These are phyloP conservation scores for Penicillium crystallinum DNA, from an alignment of 495 filamentous ascomycete species.

Conservation along the genomic window DNA sequence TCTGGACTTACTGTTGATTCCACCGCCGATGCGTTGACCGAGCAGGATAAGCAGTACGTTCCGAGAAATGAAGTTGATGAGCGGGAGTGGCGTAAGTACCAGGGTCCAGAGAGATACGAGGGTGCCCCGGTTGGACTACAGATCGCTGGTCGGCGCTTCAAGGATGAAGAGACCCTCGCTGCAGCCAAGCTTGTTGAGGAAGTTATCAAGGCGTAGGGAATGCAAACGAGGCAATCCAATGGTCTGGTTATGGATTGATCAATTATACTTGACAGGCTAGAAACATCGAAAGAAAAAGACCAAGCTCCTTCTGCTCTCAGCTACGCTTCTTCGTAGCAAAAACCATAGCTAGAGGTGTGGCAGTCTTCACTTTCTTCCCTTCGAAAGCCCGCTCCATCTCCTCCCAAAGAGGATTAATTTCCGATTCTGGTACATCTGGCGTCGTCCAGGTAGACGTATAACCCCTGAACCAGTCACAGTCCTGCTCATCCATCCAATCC, in stretches of 20 bases:
- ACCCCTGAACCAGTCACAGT: conserved; percentile 1
- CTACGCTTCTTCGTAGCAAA: conserved; percentile 2
- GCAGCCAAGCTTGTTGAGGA: conserved; percentile 29
- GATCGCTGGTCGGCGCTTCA: conserved; percentile 42
- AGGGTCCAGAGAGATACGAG: conserved; percentile 28
- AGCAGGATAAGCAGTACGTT: conserved; percentile 23
- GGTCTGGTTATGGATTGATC: not conserved
- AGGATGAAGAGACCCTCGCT: conserved; percentile 39
- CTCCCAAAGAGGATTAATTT: not conserved
- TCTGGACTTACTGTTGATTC: conserved; percentile 41
- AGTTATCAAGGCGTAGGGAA: conserved; percentile 17
- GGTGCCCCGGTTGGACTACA: conserved; percentile 50
- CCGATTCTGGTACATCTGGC: not conserved
- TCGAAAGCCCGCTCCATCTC: conserved; percentile 3
- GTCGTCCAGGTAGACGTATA: conserved; percentile 3
- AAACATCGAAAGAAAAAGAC: not conserved
- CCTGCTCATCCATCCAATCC: conserved; percentile 5
- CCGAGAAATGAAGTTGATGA: conserved; percentile 31
- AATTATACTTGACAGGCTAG: not conserved
- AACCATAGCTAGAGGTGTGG: not conserved
- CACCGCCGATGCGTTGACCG: conserved; percentile 24
- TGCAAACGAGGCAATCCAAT: conserved; percentile 5
- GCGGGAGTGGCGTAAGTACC: conserved; percentile 38
- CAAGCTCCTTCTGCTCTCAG: not conserved
- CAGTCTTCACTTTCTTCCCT: conserved; percentile 4